A percentile compares a stretch with the other conserved stretches of the same genome.
phyloP scores from a whole-genome alignment of 1,139 yeast species.

The Taiozyma sp. region DNA sequence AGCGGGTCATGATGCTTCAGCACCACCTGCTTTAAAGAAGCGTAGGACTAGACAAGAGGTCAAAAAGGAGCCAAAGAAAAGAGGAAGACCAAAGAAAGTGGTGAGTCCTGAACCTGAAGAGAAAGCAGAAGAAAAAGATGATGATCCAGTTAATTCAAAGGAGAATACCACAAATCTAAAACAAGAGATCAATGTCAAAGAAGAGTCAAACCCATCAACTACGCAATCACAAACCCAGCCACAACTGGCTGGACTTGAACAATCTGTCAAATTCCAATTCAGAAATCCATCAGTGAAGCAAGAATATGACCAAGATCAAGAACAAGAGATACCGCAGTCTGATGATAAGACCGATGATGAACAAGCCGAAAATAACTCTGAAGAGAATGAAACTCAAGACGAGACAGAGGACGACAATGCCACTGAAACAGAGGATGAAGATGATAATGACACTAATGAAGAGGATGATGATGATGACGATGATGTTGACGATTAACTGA shows the following conservation, averaged over 20 bases:
- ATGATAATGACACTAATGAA: neutral
- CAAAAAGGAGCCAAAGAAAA: constrained; percentile 1
- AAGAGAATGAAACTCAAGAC: neutral
- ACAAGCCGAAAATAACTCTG: neutral
- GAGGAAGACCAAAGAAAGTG: neutral
- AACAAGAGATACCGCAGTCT: neutral
- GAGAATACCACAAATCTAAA: neutral
- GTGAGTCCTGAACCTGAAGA: neutral
- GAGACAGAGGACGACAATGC: constrained; percentile 6
- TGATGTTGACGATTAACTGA: neutral
- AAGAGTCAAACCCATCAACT: neutral
- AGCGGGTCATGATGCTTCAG: neutral
- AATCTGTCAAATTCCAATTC: constrained; percentile 11
- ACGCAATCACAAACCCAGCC: neutral
- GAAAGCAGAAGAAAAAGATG: neutral
- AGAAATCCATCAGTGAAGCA: neutral
- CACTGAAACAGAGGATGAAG: constrained; percentile 1
- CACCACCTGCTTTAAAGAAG: constrained; percentile 3
- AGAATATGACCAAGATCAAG: neutral
- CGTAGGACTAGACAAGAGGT: neutral
- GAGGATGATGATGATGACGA: neutral
- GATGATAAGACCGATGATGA: neutral
- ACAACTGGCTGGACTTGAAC: constrained; percentile 2
- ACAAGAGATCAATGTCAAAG: neutral
- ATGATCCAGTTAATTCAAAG: neutral